Evolutionary conservation across 306 rosid genomes (phyloP).

Genomic region (Comarum palustre): DNA sequence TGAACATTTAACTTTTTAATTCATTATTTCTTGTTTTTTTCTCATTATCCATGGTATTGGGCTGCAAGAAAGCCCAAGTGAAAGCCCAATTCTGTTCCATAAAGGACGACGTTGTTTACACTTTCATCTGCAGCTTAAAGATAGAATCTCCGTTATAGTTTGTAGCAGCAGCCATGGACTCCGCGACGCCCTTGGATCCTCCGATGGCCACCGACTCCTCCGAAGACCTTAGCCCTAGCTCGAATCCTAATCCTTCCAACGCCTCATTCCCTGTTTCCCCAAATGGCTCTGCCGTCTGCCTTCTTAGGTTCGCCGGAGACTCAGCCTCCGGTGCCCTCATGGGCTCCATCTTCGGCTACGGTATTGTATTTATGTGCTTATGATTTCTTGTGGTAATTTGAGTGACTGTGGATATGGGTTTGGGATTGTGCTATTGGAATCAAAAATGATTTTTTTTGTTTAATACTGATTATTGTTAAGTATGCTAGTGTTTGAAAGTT

Average conservation of each 20-base stretch:
- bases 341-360: slow-evolving; percentile 96
- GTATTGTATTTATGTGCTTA: slow-evolving; percentile 26
- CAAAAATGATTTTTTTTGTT: background rate
- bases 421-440: background rate
- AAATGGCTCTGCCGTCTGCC: slow-evolving; percentile 59
- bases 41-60: too few relatives aligned
- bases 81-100: too few relatives aligned
- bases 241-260: slow-evolving; percentile 37
- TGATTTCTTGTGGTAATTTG: background rate
- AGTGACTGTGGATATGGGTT: background rate
- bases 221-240: slow-evolving; percentile 5
- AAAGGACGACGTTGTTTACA: too few relatives aligned
- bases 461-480: background rate
- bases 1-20: too few relatives aligned
- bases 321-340: slow-evolving; percentile 83
- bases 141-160: too few relatives aligned
- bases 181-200: too few relatives aligned
- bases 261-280: slow-evolving; percentile 41
- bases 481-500: background rate
- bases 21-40: too few relatives aligned
- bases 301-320: slow-evolving; percentile 66
- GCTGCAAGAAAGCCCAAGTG: too few relatives aligned
- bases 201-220: too few relatives aligned
- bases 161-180: too few relatives aligned
- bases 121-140: too few relatives aligned